Evolutionary conservation across 2,329 filamentous ascomycete genomes (phyloP), one percentile per base, ranked within the genome.

Genomic region (Trichothecium sympodiale): DNA sequence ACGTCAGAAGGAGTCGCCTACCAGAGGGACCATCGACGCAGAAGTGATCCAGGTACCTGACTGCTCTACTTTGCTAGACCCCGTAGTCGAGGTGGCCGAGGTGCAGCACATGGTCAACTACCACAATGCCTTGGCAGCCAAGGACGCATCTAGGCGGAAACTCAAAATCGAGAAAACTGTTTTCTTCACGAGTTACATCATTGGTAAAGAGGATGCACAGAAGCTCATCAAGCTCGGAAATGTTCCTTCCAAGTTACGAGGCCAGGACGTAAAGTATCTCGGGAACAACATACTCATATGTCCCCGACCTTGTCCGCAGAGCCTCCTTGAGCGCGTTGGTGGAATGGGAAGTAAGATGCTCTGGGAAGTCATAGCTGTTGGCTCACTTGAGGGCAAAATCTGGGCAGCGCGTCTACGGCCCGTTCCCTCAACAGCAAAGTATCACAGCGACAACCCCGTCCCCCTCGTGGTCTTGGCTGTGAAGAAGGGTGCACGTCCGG

Each of bases 241-340:
- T 35, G 62, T 85, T 15, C 80, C 80, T 4, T 8, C 29, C 25
- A 16, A 13, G 16, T 17, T 14, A 12, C 14, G 13, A 27, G 77
- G 82, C 34, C 69, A 73, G 35, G 84, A 93, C 35, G 64, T 94
- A 43, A 86, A 84, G 44, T 75, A 78, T 42, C 79, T 94, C 48
- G 88, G 81, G 31, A 94, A 93, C 59, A 89, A 81, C 57, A 88
- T 98, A 47, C 71, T 95, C 49, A 96, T 98, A 52, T 83, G 81
- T 27, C 80, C 86, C 1, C 78, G 83, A 9, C 77, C 82, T 0
- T 84, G 82, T 34, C 76, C 82, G 3, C 67, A 71, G 34, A 73
- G 69, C 43, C 80, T 93, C 16, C 63, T 95, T 23, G 73, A 83
- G 35, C 91, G 86, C 56, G 81, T 91, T 9, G 91, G 91, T 29